These are phyloP conservation scores for Euphorbia corollata DNA, from an alignment of 441 rosid species.

Conservation along the genomic window DNA sequence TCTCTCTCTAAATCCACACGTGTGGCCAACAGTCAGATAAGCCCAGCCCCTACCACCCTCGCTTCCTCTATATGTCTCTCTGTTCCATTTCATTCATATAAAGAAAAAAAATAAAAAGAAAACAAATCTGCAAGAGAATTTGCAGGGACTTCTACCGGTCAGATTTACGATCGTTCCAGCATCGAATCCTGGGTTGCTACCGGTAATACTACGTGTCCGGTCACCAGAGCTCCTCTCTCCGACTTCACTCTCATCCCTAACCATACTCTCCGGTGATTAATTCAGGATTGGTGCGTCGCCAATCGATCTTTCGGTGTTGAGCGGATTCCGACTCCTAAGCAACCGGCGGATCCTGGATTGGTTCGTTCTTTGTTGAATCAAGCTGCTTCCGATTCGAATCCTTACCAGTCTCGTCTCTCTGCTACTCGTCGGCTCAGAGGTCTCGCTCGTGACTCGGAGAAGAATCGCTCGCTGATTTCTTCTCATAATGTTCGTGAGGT, in stretches of 20 bases:
- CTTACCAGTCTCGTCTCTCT: slow-evolving; percentile 42
- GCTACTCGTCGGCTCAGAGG: slow-evolving; percentile 68
- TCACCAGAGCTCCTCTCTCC: slow-evolving; percentile 55
- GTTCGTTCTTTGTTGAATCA: slow-evolving; percentile 38
- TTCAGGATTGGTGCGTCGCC: slow-evolving; percentile 88
- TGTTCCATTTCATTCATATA: slow-evolving; percentile 17
- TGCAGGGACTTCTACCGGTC: slow-evolving; percentile 54
- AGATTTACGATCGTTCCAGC: slow-evolving; percentile 80
- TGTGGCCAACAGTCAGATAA: slow-evolving; percentile 55
- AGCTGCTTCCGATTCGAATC: slow-evolving; percentile 5
- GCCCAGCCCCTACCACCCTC: slow-evolving; percentile 18
- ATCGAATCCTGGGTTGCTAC: slow-evolving; percentile 88
- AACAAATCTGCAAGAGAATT: slow-evolving; percentile 26
- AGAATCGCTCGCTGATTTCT: slow-evolving; percentile 59
- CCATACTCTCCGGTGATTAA: slow-evolving; percentile 88
- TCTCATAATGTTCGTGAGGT: slow-evolving; percentile 41
- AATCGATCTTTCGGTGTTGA: slow-evolving; percentile 57
- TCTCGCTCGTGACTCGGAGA: slow-evolving; percentile 75
- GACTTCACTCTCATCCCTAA: slow-evolving; percentile 79
- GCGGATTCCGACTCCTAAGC: slow-evolving; percentile 16
- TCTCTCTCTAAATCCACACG: slow-evolving; percentile 33
- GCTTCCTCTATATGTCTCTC: neutral
- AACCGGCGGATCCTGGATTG: slow-evolving; percentile 22
- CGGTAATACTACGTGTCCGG: slow-evolving; percentile 81
- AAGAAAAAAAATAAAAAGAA: slow-evolving; percentile 14